Evolutionary conservation across 208 protist genomes (phyloP), one percentile per base, ranked within the genome.

Genomic region (Wallacemonas rigidus): DNA sequence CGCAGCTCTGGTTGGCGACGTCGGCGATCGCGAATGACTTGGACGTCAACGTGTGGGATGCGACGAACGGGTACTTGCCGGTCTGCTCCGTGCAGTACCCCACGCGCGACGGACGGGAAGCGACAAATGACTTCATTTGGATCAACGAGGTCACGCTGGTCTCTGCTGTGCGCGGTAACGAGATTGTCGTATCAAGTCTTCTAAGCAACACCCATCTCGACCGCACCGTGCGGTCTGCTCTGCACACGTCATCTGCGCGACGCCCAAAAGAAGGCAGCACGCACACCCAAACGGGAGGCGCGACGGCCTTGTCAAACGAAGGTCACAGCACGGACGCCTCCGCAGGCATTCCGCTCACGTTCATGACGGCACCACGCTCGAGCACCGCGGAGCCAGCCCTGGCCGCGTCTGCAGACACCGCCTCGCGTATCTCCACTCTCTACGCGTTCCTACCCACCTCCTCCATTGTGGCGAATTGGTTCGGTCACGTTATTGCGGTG

Each of bases 1-100:
- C 86, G 12, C 88, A 95, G 67, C 69, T 95, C 58, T 95, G 88
- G 88, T 87, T 95, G 65, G 91, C 88, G 54, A 89, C 90, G 39
- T 77, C 77, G 12, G 74, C 86, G 3, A 79, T 84, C 41, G 77
- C 72, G 17, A 87, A 82, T 41, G 87, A 89, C 50, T 69, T 81
- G 3, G 87, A 92, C 48, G 74, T 95, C n/a, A 83, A 77, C 72
- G 80, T 95, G 36, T 94, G 88, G 85, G 91, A 95, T 69, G 87
- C 80, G 38, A 64, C 75, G 12, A 88, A 91, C 63, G 82, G 80
- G 41, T 92, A 87, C 63, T 81, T 78, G 39, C 91, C 91, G 15
- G 71, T 93, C 14, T 85, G 79, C 63, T 73, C 80, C 2, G 82
- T 92, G 2, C 48, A 50, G 51, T 47, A 63, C 64, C 63, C 41